Base-by-base conservation (phyloP, 495 filamentous ascomycete species). In the Aspergillus campestris region DNA sequence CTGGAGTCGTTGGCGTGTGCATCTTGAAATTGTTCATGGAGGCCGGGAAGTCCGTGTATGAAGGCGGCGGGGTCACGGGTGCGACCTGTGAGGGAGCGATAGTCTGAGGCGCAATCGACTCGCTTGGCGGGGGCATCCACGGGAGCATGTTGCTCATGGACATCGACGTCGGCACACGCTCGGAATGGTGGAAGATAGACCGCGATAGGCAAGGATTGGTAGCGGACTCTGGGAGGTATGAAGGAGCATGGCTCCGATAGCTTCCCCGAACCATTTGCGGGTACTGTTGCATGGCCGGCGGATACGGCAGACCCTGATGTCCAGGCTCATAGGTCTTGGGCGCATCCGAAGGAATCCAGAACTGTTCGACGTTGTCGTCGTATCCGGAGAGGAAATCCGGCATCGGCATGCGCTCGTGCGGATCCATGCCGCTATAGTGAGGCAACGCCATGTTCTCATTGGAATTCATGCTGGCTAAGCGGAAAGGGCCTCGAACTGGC, bases 91-190 rank as follows among this genome's bases (percentile, higher is more conserved):
- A 50, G 3, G 67, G 67, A 10, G 61, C 61, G 44, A 72, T 69
- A 6, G 69, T 71, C 44, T 71, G 66, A 1, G 65, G 61, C 18
- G 59, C 45, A 41, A 72, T 56, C 7, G 62, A 62, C 29, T 72
- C 67, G 18, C 56, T 45, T 0, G 64, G 50, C 2, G 58, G 58
- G 0, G 38, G 38, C 60, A 71, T 69, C 66, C 66, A 72, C 1
- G 57, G 58, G 11, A 66, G 47, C 61, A 71, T 69, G 45, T 69
- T 70, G 8, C 53, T 50, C 66, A 71, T 70, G n/a, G 69, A 71
- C 28, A 62, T 61, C 3, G 67, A 70, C 27, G 61, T 65, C 2
- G 67, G 52, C 3, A 72, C 40, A 2, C 66, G 60, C 41, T 71
- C 69, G 3, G 58, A 53, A 31, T 70, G 67, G 38, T 59, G 64